Base-by-base conservation (phyloP, 2,329 filamentous ascomycete genomes). In the Chlorencoelia australis region DNA sequence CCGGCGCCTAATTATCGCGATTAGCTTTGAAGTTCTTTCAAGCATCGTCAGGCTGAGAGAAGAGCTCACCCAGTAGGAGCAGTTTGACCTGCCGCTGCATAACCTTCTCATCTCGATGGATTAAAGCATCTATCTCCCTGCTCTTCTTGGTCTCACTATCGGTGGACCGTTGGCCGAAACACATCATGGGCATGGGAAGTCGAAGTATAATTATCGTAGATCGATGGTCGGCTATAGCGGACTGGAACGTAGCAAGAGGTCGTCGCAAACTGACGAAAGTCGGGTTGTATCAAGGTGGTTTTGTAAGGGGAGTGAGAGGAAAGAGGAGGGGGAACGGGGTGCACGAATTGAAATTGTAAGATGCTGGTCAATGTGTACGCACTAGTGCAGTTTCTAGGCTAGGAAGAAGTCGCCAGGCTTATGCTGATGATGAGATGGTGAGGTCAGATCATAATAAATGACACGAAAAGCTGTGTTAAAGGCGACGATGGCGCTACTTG, bases 21-120 rank as follows among this genome's bases (percentile, higher is more conserved):
- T 51, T 46, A 52, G 46, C 37, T 29, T n/a, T 33, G 14, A 22
- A n/a, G n/a, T 9, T 31, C 27, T n/a, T n/a, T n/a, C n/a, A n/a
- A n/a, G n/a, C n/a, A n/a, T n/a, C n/a, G n/a, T n/a, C n/a, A n/a
- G n/a, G n/a, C n/a, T n/a, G n/a, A n/a, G n/a, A n/a, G n/a, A n/a
- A 35, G 29, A 46, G 61, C 75, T 47, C 71, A 95, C 89, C 89
- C 46, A 98, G 71, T 49, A 98, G 69, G 50, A 98, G 67, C 46
- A 98, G 78, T 70, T 96, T 98, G 55, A 96, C 85, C 57, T 94
- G 88, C 56, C 81, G 82, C 39, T 81, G 67, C 69, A 91, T 71
- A 49, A 72, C 73, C 72, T 91, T 94, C 66, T 89, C 86, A 66
- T 96, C 91, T 51, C 79, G 74, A 44, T 84, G 81, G 52, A 98